Base-by-base conservation (phyloP, 2,329 filamentous ascomycete species). In the Zasmidium angulare region DNA sequence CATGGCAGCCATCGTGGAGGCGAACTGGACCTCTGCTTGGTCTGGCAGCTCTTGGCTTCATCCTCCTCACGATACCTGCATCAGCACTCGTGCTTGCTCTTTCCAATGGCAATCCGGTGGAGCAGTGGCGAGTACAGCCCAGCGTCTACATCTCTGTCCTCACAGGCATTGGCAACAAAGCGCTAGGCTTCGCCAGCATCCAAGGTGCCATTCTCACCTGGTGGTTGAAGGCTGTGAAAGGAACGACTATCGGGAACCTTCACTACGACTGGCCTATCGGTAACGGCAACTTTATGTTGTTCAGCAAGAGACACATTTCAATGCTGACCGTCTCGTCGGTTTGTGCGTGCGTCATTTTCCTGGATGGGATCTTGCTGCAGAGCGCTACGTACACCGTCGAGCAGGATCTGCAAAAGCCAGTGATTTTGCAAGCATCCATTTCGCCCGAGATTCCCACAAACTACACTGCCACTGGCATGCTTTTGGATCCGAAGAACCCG, bases 171-270 rank as follows among this genome's bases (percentile, higher is more conserved):
- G 57, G 57, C 17, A 59, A 59, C 23, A 59, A 59, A 26, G 36
- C 52, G 9, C 48, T 59, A 3, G 57, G 43, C 9, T 59, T 59
- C 31, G 57, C 57, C 1, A 47, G 52, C 11, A 20, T 59, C 10
- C 57, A 59, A 20, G 56, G 46, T 6, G 56, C 56, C 9, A 55
- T 59, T 29, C 23, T 59, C 22, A 59, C 56, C 20, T 59, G 56
- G 56, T 55, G 57, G 52, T n/a, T 52, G 19, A 46, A 53, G 11
- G 57, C 57, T 12, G 2, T 55, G 17, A 47, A 26, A 6, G 52
- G 57, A 14, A 59, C 52, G 11, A 55, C 57, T 1, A 24, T 47
- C 11, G 20, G 22, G 4, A 19, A 43, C 7, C 24, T 59, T 11
- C 56, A 55, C 36, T 36, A 49, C 3, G 47, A 51, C 51, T 59